Evolutionary conservation across 169 alveolate species (phyloP), one percentile per base, ranked within the genome.

Genomic region (Pseudocohnilembus persalinus): DNA sequence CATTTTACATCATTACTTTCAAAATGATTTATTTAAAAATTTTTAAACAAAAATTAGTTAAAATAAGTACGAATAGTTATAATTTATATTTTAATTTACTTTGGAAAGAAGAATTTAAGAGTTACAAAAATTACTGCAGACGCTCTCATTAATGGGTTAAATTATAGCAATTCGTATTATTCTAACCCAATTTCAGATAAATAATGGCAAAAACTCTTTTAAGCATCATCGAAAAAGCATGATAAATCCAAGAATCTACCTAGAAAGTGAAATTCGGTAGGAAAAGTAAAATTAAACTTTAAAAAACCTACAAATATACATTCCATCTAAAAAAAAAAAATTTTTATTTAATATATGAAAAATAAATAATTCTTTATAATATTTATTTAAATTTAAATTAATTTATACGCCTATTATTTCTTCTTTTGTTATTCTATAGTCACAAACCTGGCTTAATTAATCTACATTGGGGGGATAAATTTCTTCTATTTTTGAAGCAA

Each of bases 391-490:
- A 0, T n/a, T n/a, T n/a, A n/a, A n/a, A n/a, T n/a, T n/a, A n/a
- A n/a, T n/a, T n/a, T n/a, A n/a, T n/a, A n/a, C n/a, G n/a, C n/a
- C n/a, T n/a, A n/a, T n/a, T n/a, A 94, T 91, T 73, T 94, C 95
- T 29, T 88, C 89, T 76, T 90, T 93, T 0, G 93, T 87, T 73
- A 91, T 93, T 4, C 96, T 96, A 30, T 92, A 89, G 74, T 94
- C 97, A 73, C 95, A 90, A 72, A 95, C 88, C 68, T 91, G 79
- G 29, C 92, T 91, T 80, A 93, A 92, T 76, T 95, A 94, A 76
- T 84, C 88, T 0, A 95, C 79, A 82, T 90, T 92, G 29, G 98
- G 98, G 1, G 97, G 96, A 84, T 95, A 95, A 77, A 95, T 95
- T 78, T 94, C 97, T 81, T 95, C 97, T 78, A 91, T 93, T 85